Base-by-base conservation (phyloP, 176 grass and related monocot species). In the Rhynchospora tenuis region DNA sequence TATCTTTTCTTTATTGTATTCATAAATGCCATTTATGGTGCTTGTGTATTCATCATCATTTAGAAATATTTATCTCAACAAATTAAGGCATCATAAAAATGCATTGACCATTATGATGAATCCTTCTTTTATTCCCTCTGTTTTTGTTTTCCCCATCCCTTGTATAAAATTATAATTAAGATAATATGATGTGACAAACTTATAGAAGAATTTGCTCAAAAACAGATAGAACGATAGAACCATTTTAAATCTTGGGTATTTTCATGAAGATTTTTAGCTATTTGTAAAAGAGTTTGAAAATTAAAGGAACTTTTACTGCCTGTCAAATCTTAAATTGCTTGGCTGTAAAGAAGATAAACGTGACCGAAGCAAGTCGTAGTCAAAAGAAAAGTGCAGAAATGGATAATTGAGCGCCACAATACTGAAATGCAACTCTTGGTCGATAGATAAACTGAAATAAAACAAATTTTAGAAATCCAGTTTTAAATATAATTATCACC, bases 1-100 rank as follows among this genome's bases (percentile, higher is more conserved):
- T 42, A 22, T 60, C 42, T 26, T 38, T 81, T 62, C 9, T 60
- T 43, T 81, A 43, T 44, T 81, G 16, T 60, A 23, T 63, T 43
- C 17, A 15, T 62, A 43, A 63, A 59, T 57, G 28, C 8, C 1
- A 50, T 80, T 46, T 80, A 42, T 62, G 78, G 31, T 81, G 57
- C 58, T 15, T 63, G 79, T 44, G 64, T 64, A 81, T 81, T 62
- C 52, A 62, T 33, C 52, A 46, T 47, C 60, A 62, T 78, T 28
- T n/a, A n/a, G n/a, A n/a, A 66, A 13, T 7, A 17, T 4, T 7
- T 14, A 66, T 66, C 13, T 8, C 0, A 38, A 38, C 33, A 38
- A 38, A n/a, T n/a, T n/a, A 38, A 38, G 33, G 33, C 33, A 38
- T 4, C 33, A 38, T 38, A 38, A 38, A 38, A 38, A 38, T 38